A percentile compares a stretch with the other conserved stretches of the same genome.
Conservation (phyloP, 306 rosid genomes). For the Trifolium subterraneum region DNA sequence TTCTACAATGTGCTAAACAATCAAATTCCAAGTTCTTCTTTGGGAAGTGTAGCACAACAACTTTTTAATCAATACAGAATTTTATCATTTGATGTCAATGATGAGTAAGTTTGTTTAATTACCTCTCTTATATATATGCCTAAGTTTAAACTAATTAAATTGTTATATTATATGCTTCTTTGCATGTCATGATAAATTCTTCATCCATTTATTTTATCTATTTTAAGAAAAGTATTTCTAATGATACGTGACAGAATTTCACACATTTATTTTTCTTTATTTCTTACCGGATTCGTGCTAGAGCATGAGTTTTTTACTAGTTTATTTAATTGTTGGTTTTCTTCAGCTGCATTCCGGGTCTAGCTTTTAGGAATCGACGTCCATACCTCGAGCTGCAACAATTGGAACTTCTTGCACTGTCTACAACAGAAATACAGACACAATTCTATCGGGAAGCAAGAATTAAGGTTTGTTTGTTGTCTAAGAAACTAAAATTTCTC, state of each 20-base stretch:
- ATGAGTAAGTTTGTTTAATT: slow-evolving; percentile 59
- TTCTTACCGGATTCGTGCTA: no score
- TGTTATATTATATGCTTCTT: background rate
- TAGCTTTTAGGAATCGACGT: slow-evolving; percentile 56
- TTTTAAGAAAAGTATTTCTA: slow-evolving; percentile 2
- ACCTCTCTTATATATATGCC: background rate
- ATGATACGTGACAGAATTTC: background rate
- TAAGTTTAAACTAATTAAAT: background rate
- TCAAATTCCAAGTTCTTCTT: slow-evolving; percentile 62
- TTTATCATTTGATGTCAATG: slow-evolving; percentile 53
- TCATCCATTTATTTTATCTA: background rate
- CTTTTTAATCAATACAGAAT: slow-evolving; percentile 59
- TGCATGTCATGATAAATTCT: background rate
- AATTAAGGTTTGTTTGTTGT: slow-evolving; percentile 67
- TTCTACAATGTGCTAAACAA: slow-evolving; percentile 51
- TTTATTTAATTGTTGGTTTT: slow-evolving; percentile 12
- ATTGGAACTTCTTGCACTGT: slow-evolving; percentile 58
- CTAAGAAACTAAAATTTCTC: slow-evolving; percentile 11
- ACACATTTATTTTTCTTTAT: background rate
- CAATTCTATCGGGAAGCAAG: slow-evolving; percentile 82
- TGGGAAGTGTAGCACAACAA: slow-evolving; percentile 53
- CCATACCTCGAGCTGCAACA: slow-evolving; percentile 65
- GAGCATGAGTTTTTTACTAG: background rate
- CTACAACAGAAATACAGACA: slow-evolving; percentile 57
- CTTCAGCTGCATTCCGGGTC: slow-evolving; percentile 76